Percentiles rank a stretch among this genome's conserved stretches.
phyloP scores from a whole-genome alignment of 495 filamentous ascomycete genomes.

The Podospora pseudocomata region DNA sequence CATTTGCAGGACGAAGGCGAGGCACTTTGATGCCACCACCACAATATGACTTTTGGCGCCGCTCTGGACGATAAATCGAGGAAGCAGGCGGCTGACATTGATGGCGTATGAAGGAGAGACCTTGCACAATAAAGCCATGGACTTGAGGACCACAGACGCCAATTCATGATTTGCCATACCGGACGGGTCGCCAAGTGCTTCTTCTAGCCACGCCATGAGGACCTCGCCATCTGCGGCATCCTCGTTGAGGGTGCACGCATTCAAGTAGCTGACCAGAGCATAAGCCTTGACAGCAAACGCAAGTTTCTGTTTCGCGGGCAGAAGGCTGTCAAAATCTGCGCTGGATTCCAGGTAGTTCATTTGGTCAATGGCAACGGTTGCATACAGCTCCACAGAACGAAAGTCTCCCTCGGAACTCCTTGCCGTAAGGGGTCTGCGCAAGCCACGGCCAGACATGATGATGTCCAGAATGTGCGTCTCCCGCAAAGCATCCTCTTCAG shows the following conservation, averaged over 20 bases:
- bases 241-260: slow-evolving; percentile 74
- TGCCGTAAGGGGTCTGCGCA: slow-evolving; percentile 37
- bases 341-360: slow-evolving; percentile 84
- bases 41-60: slow-evolving; percentile 61
- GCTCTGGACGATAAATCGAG: slow-evolving; percentile 80
- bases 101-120: slow-evolving; percentile 67
- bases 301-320: slow-evolving; percentile 80
- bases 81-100: slow-evolving; percentile 72
- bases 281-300: slow-evolving; percentile 81
- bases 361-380: slow-evolving; percentile 71
- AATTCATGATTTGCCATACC: slow-evolving; percentile 77
- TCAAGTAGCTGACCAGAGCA: slow-evolving; percentile 77
- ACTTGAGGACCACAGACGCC: slow-evolving; percentile 71
- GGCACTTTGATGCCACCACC: slow-evolving; percentile 69
- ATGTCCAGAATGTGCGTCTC: slow-evolving; percentile 68
- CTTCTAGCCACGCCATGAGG: slow-evolving; percentile 84
- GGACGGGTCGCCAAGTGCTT: slow-evolving; percentile 65
- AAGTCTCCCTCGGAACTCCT: slow-evolving; percentile 46
- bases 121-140: slow-evolving; percentile 74
- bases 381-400: slow-evolving; percentile 62
- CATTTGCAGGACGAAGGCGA: slow-evolving; percentile 72
- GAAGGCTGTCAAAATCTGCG: slow-evolving; percentile 82
- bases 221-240: slow-evolving; percentile 73
- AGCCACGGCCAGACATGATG: slow-evolving; percentile 55
- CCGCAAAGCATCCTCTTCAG: slow-evolving; percentile 55